Conservation (phyloP, 768 basidiomycete genomes). For the Leccinum barrowsii region DNA sequence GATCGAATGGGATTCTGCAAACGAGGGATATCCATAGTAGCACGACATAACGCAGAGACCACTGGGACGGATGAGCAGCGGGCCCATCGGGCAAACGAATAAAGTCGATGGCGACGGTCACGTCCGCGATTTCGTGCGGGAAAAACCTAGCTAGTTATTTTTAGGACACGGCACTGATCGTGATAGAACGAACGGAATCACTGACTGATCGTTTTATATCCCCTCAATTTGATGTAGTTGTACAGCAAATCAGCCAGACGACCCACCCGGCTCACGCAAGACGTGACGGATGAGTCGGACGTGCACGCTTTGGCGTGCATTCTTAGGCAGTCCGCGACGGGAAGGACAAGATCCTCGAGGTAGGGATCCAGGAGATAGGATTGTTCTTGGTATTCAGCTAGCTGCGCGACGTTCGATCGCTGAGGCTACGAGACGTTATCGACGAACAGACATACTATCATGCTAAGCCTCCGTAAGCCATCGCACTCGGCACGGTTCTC, state of each 20-base stretch:
- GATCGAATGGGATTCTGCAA: conserved; percentile 89
- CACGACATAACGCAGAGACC: conserved; percentile 81
- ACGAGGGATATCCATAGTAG: conserved; percentile 94
- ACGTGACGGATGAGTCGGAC: conserved; percentile 19
- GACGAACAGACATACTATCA: conserved; percentile 45
- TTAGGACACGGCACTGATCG: conserved; percentile 14
- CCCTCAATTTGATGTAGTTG: conserved; percentile 80
- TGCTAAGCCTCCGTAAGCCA: conserved; percentile 40
- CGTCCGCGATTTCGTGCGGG: conserved; percentile 84
- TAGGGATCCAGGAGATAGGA: conserved; percentile 89
- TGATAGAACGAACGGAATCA: conserved; percentile 16
- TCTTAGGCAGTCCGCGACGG: conserved; percentile 66
- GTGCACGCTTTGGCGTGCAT: conserved; percentile 44
- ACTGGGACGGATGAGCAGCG: conserved; percentile 44
- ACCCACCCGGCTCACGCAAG: conserved; percentile 40
- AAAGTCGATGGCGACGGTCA: conserved; percentile 70
- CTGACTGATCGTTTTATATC: conserved; percentile 89
- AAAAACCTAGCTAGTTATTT: conserved; percentile 76
- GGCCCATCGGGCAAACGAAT: conserved; percentile 48
- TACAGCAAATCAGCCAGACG: conserved; percentile 67
- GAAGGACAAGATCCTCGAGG: conserved; percentile 73
- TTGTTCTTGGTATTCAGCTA: conserved; percentile 90
- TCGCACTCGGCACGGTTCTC: conserved; percentile 42
- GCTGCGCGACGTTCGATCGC: conserved; percentile 40
- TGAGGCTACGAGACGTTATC: background rate